These are phyloP conservation scores for Prillingera fragicola DNA, from an alignment of 1,284 basidiomycete species.

Conservation along the genomic window DNA sequence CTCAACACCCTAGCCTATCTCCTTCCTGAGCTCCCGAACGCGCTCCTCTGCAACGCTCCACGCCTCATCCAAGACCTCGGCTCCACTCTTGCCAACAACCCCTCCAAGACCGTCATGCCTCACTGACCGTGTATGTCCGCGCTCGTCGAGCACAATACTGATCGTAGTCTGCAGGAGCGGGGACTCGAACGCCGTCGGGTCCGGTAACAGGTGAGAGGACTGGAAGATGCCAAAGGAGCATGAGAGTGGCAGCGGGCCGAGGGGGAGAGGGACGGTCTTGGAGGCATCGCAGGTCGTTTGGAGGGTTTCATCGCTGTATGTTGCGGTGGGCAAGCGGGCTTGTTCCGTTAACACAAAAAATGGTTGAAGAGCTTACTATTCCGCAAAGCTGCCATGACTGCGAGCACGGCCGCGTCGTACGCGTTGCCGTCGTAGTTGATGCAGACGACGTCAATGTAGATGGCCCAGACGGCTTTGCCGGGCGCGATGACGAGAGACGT, in stretches of 20 bases:
- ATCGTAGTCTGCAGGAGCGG: slow-evolving; percentile 68
- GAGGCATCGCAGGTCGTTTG: slow-evolving; percentile 63
- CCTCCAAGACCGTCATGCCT: slow-evolving; percentile 59
- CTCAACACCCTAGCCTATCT: no score
- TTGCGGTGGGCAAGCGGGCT: slow-evolving; percentile 72
- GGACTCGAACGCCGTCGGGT: slow-evolving; percentile 86
- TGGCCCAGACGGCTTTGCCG: slow-evolving; percentile 76
- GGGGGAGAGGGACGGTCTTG: slow-evolving; percentile 50
- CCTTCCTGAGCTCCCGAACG: slow-evolving; percentile 27
- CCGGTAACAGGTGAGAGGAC: slow-evolving; percentile 68
- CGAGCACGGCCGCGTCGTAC: slow-evolving; percentile 82
- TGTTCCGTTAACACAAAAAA: neutral
- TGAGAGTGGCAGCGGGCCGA: slow-evolving; percentile 55
- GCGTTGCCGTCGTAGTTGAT: slow-evolving; percentile 96
- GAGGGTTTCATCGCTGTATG: slow-evolving; percentile 63
- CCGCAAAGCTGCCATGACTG: slow-evolving; percentile 76
- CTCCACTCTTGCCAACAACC: slow-evolving; percentile 43
- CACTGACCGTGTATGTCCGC: slow-evolving; percentile 51
- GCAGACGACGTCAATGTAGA: slow-evolving; percentile 90
- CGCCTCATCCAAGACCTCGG: slow-evolving; percentile 33
- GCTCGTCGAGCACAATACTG: slow-evolving; percentile 60
- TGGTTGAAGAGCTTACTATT: slow-evolving; percentile 59
- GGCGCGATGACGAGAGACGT: slow-evolving; percentile 71
- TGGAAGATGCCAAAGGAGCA: slow-evolving; percentile 79
- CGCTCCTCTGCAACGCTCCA: slow-evolving; percentile 37